Conservation (phyloP, 2,329 filamentous ascomycete species). For the Sporothrix variecibatus region DNA sequence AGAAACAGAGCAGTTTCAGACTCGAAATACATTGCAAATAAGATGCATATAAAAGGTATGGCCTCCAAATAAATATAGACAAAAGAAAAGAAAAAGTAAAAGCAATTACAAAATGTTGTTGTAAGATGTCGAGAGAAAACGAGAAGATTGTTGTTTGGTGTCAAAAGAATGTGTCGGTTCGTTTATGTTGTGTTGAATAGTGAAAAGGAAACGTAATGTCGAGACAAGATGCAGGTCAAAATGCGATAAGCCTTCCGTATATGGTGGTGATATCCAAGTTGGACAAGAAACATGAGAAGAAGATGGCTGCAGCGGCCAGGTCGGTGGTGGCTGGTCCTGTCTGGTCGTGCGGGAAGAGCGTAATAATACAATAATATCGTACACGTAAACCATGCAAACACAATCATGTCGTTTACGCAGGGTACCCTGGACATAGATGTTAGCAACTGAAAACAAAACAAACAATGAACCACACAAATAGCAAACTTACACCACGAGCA, state of each 20-base stretch:
- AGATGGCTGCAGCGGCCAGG: neutral
- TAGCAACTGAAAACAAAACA: neutral
- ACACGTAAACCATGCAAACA: neutral
- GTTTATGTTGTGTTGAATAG: neutral
- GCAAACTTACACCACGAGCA: conserved; percentile 60
- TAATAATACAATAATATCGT: conserved; percentile 20
- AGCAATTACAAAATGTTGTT: conserved; percentile 4
- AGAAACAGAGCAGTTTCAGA: neutral
- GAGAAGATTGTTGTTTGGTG: neutral
- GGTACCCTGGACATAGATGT: conserved; percentile 24
- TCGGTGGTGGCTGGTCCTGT: neutral
- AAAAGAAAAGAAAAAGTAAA: neutral
- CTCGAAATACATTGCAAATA: neutral
- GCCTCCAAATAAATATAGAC: conserved; percentile 13
- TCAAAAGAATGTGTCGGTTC: neutral
- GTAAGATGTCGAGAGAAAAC: neutral
- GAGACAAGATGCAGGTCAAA: neutral
- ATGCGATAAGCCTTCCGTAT: neutral
- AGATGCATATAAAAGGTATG: neutral
- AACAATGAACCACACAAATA: neutral
- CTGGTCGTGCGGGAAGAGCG: neutral
- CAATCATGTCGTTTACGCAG: conserved; percentile 16
- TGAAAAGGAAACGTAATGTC: conserved; percentile 1
- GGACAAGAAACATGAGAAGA: neutral
- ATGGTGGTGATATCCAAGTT: neutral